phyloP scores from a whole-genome alignment of 768 basidiomycete species.

The Suillus subaureus region DNA sequence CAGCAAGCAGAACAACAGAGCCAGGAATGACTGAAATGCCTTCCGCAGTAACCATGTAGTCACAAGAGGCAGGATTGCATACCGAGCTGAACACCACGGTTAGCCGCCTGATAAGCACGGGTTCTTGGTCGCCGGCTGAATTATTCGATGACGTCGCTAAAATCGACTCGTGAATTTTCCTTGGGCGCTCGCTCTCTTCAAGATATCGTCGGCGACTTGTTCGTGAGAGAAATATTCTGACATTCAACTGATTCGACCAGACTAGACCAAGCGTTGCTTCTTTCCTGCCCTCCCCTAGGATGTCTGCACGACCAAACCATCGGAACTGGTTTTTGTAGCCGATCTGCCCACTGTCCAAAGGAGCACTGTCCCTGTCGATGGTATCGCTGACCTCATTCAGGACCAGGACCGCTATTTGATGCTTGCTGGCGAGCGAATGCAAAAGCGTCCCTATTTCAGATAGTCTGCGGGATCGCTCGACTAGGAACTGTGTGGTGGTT shows the following conservation, averaged over 20 bases:
- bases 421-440: constrained; percentile 65
- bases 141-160: constrained; percentile 16
- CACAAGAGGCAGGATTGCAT: constrained; percentile 56
- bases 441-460: constrained; percentile 67
- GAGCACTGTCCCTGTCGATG: constrained; percentile 43
- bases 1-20: constrained; percentile 18
- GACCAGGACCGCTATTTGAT: constrained; percentile 75
- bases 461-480: constrained; percentile 74
- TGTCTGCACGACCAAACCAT: constrained; percentile 73
- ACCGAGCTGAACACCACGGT: constrained; percentile 80
- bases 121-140: constrained; percentile 36
- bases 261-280: constrained; percentile 86
- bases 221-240: constrained; percentile 78
- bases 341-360: constrained; percentile 38
- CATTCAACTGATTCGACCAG: constrained; percentile 94
- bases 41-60: constrained; percentile 69
- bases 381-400: constrained; percentile 89
- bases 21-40: constrained; percentile 50
- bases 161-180: constrained; percentile 21
- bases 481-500: constrained; percentile 60
- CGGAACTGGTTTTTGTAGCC: constrained; percentile 73
- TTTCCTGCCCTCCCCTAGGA: constrained; percentile 62
- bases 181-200: constrained; percentile 34
- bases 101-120: constrained; percentile 66
- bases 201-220: constrained; percentile 70